A percentile compares a stretch with the other conserved stretches of the same genome.
These are phyloP conservation scores for Aspergillus sp. DNA, from an alignment of 2,329 filamentous ascomycete genomes.

Conservation along the genomic window DNA sequence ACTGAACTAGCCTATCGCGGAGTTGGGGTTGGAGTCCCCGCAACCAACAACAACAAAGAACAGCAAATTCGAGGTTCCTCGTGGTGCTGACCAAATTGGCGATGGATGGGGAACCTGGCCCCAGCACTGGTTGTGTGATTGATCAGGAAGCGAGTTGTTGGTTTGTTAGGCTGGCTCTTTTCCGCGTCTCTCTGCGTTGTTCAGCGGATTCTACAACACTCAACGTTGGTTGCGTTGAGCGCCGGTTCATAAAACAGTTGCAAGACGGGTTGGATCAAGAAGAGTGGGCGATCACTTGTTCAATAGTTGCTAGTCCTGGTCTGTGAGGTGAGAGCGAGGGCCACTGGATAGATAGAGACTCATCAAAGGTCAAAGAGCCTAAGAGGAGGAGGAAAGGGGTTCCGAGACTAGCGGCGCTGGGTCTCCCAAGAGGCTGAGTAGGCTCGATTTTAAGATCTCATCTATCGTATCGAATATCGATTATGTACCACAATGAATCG, in stretches of 20 bases:
- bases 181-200: not conserved
- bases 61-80: not conserved
- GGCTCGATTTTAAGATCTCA: not conserved
- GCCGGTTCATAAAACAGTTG: not conserved
- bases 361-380: too few species aligned
- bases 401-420: not conserved
- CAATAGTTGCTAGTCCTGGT: not conserved
- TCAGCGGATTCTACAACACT: not conserved
- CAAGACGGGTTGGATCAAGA: not conserved
- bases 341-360: not conserved
- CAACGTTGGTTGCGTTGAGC: not conserved
- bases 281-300: not conserved
- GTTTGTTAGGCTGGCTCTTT: too few species aligned
- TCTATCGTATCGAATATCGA: not conserved
- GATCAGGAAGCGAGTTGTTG: not conserved
- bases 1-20: not conserved
- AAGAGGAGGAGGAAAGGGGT: not conserved
- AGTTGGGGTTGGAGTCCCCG: not conserved
- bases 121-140: not conserved
- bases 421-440: not conserved
- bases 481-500: not conserved
- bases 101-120: not conserved
- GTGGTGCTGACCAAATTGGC: not conserved
- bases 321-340: not conserved
- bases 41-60: conserved; percentile 1